Percentiles rank a stretch among this genome's conserved stretches.
Evolutionary conservation across 2,329 filamentous ascomycete genomes (phyloP).

Genomic region (Xylaria arbuscula): DNA sequence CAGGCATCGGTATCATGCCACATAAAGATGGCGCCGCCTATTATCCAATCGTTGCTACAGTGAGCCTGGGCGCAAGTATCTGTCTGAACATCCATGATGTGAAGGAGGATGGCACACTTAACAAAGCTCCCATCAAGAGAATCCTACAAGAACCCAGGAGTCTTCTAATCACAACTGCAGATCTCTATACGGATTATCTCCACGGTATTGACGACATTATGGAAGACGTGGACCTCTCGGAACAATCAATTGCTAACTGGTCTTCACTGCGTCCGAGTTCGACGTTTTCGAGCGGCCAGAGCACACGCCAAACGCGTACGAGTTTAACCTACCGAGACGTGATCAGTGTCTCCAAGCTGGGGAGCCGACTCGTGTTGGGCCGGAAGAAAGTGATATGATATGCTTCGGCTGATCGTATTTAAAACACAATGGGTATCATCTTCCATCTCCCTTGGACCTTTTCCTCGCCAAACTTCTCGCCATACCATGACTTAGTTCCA

Average conservation of each 20-base stretch:
- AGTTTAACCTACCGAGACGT: slow-evolving; percentile 90
- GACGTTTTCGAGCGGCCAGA: slow-evolving; percentile 62
- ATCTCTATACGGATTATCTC: slow-evolving; percentile 76
- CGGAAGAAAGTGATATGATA: slow-evolving; percentile 51
- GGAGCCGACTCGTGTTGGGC: slow-evolving; percentile 68
- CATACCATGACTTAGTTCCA: slow-evolving; percentile 84
- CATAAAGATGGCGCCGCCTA: slow-evolving; percentile 95
- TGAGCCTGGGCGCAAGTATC: slow-evolving; percentile 82
- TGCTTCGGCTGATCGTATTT: slow-evolving; percentile 36
- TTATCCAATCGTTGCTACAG: slow-evolving; percentile 86
- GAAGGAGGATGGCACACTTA: slow-evolving; percentile 69
- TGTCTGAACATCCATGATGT: slow-evolving; percentile 81
- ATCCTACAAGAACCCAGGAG: slow-evolving; percentile 88
- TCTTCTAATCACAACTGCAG: slow-evolving; percentile 76
- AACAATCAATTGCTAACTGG: slow-evolving; percentile 78
- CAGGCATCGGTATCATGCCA: slow-evolving; percentile 94
- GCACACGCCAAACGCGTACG: slow-evolving; percentile 69
- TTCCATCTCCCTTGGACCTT: slow-evolving; percentile 73
- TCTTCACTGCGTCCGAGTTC: slow-evolving; percentile 65
- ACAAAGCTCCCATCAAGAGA: slow-evolving; percentile 61
- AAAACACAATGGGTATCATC: slow-evolving; percentile 80
- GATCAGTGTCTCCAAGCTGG: slow-evolving; percentile 79
- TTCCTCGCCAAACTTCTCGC: slow-evolving; percentile 74
- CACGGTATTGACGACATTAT: slow-evolving; percentile 78
- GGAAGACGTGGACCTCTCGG: slow-evolving; percentile 72